Evolutionary conservation across 164 flowering plant genomes (phyloP), one percentile per base, ranked within the genome.

Genomic region (Magnolia officinalis): DNA sequence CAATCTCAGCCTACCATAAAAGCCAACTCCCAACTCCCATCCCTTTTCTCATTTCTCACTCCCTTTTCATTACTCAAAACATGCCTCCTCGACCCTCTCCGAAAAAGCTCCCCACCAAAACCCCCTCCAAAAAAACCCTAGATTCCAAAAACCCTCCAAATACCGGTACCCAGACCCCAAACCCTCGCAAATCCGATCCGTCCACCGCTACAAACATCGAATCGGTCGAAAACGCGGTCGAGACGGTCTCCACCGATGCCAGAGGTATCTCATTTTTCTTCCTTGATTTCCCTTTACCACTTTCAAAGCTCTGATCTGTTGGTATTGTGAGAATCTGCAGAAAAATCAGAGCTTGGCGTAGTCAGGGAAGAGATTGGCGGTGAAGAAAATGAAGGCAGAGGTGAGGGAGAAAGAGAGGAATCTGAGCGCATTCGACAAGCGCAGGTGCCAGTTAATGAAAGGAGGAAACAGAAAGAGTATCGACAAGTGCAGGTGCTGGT

Each of bases 381-480:
- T 29, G 18, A 49, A 55, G 24, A 20, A 31, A 31, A 69, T 23
- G 55, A 80, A 71, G 29, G 61, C 69, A 61, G 81, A 70, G 67
- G 85, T 75, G 70, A 63, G 50, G 3, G 67, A 31, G 10, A 31
- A 13, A 29, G n/a, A 55, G 18, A 2, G 45, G 45, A 37, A 37
- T 3, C 45, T 37, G 45, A 37, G 45, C 45, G 6, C 45, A 3
- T 37, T 63, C 67, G 19, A 45, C 18, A 18, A 5, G 67, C 3
- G 7, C 50, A 31, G 50, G 67, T 10, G 19, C 58, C 9, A 2
- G 45, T 23, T 8, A 59, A 49, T 24, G 74, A 73, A 20, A 75
- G 72, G 73, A 75, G 74, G 78, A 77, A 77, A 49, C 80, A 63
- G 74, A 78, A 76, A 26, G 79, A 78, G 20, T 78, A 31, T 63